Evolutionary conservation across 2,329 filamentous ascomycete genomes (phyloP).

Genomic region (Fusarium pseudoanthophilum): DNA sequence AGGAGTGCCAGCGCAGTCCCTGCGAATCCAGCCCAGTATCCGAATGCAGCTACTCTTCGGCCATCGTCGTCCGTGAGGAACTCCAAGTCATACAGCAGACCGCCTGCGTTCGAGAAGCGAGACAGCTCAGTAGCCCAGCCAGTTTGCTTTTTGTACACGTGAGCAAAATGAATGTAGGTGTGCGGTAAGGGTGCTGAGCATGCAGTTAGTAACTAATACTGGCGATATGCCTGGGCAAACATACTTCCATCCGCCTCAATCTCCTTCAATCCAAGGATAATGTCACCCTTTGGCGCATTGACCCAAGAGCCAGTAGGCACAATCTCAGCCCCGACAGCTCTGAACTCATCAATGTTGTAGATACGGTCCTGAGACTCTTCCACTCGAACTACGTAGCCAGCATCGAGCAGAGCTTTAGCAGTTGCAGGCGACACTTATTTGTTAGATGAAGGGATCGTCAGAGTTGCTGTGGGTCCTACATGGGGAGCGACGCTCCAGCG

Average conservation of each 20-base stretch:
- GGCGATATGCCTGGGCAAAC: background rate
- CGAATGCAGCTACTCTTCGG: background rate
- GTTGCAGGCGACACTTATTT: background rate
- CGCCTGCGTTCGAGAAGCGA: background rate
- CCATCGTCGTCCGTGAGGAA: background rate
- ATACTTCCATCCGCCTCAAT: background rate
- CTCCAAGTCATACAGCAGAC: background rate
- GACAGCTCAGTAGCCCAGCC: background rate
- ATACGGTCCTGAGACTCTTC: background rate
- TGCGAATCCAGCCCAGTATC: background rate
- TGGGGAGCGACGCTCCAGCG: background rate
- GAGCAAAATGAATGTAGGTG: background rate
- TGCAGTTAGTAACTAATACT: background rate
- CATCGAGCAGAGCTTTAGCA: background rate
- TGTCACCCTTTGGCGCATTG: background rate
- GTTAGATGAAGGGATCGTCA: background rate
- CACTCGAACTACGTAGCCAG: background rate
- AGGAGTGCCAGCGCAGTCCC: background rate
- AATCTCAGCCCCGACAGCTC: background rate
- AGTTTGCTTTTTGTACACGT: background rate
- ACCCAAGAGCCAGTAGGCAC: background rate
- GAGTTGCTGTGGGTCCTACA: background rate
- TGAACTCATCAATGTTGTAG: background rate
- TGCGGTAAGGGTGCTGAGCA: background rate
- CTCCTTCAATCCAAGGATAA: background rate